Percentiles rank a stretch among this genome's conserved stretches.
phyloP scores from a whole-genome alignment of 768 basidiomycete genomes.

The Cyclocybe cylindracea region DNA sequence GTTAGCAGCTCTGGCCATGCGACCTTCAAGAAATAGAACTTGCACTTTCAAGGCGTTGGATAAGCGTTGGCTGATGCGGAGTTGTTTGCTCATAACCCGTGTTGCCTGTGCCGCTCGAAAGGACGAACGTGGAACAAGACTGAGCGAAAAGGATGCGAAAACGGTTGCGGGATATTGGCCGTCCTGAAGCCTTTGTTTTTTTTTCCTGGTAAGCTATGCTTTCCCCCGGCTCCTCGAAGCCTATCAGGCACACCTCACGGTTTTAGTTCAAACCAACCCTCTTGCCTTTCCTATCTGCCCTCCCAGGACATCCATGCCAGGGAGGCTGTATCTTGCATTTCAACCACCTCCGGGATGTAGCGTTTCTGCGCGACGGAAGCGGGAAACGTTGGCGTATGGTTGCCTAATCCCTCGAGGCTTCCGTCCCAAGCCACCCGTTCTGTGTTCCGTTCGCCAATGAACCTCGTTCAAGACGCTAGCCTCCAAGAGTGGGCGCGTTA shows the following conservation, averaged over 20 bases:
- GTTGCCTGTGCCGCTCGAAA: constrained; percentile 44
- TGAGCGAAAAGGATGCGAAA: constrained; percentile 62
- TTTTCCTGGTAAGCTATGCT: constrained; percentile 72
- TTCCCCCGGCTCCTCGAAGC: constrained; percentile 2
- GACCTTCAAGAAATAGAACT: constrained; percentile 71
- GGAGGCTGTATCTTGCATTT: constrained; percentile 66
- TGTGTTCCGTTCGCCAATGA: background rate
- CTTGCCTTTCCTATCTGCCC: constrained; percentile 77
- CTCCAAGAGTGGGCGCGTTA: constrained; percentile 67
- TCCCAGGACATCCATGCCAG: constrained; percentile 35
- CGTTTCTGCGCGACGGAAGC: constrained; percentile 93
- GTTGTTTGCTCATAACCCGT: constrained; percentile 57
- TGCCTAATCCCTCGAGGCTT: constrained; percentile 95
- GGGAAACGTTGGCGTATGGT: constrained; percentile 95
- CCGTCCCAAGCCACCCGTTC: background rate
- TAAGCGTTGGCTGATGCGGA: constrained; percentile 70
- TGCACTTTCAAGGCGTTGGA: constrained; percentile 80
- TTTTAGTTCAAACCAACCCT: constrained; percentile 85
- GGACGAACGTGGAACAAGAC: constrained; percentile 42
- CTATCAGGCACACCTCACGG: background rate
- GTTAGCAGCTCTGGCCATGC: constrained; percentile 60
- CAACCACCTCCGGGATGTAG: constrained; percentile 73
- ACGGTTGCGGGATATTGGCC: constrained; percentile 72
- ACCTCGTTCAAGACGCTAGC: constrained; percentile 60
- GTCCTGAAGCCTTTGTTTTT: too few relatives aligned